Percentiles rank a stretch among this genome's conserved stretches.
phyloP scores from a whole-genome alignment of 1,139 yeast genomes.

The Yamadazyma dendronema region DNA sequence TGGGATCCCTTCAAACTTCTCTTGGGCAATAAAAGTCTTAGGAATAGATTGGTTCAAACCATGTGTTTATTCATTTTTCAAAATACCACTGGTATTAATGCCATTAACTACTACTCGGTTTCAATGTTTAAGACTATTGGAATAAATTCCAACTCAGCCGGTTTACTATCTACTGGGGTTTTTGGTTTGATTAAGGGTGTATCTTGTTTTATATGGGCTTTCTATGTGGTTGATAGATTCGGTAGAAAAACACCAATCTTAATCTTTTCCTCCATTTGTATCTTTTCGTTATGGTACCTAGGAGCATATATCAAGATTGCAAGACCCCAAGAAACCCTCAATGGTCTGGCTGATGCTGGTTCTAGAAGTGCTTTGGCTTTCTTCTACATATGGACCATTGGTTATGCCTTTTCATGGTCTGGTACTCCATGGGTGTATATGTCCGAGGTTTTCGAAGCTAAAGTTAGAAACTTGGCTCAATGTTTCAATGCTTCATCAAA shows the following conservation, averaged over 20 bases:
- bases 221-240: slow-evolving; percentile 41
- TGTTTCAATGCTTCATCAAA: slow-evolving; percentile 42
- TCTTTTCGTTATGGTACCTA: slow-evolving; percentile 47
- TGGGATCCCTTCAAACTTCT: slow-evolving; percentile 24
- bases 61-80: slow-evolving; percentile 30
- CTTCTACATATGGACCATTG: slow-evolving; percentile 45
- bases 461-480: slow-evolving; percentile 40
- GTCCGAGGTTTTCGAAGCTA: slow-evolving; percentile 44
- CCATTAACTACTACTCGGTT: slow-evolving; percentile 31
- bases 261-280: slow-evolving; percentile 42
- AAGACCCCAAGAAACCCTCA: slow-evolving; percentile 23
- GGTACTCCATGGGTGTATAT: slow-evolving; percentile 50
- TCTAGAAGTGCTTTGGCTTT: slow-evolving; percentile 49
- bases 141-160: slow-evolving; percentile 30
- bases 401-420: slow-evolving; percentile 41
- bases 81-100: slow-evolving; percentile 31
- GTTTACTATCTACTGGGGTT: slow-evolving; percentile 55
- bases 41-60: slow-evolving; percentile 24
- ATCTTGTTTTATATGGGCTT: slow-evolving; percentile 40
- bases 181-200: slow-evolving; percentile 52
- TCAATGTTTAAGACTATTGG: slow-evolving; percentile 30
- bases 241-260: slow-evolving; percentile 46
- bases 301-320: slow-evolving; percentile 47
- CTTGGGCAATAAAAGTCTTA: slow-evolving; percentile 18
- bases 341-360: slow-evolving; percentile 24